Percentiles rank a stretch among this genome's conserved stretches.
Evolutionary conservation across 169 alveolate genomes (phyloP).

Genomic region (Plasmodium gonderi): DNA sequence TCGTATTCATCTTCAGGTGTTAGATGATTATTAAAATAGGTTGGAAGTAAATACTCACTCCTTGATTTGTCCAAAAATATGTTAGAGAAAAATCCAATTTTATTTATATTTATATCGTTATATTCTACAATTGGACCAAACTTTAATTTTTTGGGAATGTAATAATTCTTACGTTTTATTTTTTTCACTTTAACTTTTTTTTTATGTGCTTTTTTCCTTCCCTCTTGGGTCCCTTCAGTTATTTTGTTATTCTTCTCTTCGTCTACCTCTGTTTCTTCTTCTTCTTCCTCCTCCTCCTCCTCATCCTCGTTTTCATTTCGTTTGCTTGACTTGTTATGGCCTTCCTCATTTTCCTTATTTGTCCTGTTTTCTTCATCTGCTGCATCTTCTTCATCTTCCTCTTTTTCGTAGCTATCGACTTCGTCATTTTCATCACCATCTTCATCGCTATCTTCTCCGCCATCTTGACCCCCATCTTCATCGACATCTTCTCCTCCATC

Average conservation of each 20-base stretch:
- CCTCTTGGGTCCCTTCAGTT: neutral
- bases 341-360: neutral
- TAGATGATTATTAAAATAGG: slow-evolving; percentile 14
- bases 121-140: slow-evolving; percentile 53
- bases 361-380: neutral
- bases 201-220: neutral
- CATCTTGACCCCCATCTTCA: neutral
- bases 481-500: neutral
- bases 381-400: neutral
- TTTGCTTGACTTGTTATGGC: neutral
- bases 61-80: slow-evolving; percentile 13
- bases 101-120: slow-evolving; percentile 46
- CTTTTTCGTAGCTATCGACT: neutral
- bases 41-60: slow-evolving; percentile 3
- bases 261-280: neutral
- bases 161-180: neutral
- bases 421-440: neutral
- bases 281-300: neutral
- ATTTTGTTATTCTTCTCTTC: neutral
- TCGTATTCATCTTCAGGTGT: slow-evolving; percentile 37
- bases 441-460: neutral
- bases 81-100: slow-evolving; percentile 34
- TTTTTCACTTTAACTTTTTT: neutral
- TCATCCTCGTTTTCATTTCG: neutral
- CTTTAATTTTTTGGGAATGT: slow-evolving; percentile 26